These are phyloP conservation scores for Saposhnikovia divaricata DNA, from an alignment of 129 eudicot genomes.

Conservation along the genomic window DNA sequence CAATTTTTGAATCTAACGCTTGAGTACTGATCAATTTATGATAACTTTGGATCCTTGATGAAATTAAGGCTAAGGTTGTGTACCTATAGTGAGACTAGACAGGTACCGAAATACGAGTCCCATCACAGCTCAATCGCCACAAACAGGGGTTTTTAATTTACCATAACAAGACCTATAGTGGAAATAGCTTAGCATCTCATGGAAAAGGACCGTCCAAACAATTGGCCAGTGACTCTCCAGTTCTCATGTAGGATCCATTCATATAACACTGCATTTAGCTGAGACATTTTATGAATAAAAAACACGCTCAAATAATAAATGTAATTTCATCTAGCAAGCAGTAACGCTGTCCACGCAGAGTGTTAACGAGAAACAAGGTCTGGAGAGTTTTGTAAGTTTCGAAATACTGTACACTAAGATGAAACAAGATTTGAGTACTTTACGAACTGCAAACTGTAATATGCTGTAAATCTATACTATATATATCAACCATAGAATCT, in stretches of 20 bases:
- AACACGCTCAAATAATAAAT: not conserved
- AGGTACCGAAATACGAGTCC: not conserved
- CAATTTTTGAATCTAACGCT: not conserved
- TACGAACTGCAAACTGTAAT: not conserved
- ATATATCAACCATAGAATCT: not conserved
- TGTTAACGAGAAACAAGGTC: not conserved
- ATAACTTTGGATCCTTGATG: not conserved
- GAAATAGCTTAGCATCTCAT: not conserved
- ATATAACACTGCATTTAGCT: not conserved
- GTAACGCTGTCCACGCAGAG: not conserved
- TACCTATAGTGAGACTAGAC: not conserved
- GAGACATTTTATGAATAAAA: too few relatives aligned
- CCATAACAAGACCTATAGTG: not conserved
- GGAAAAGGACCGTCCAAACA: slow-evolving; percentile 6
- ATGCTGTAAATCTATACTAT: not conserved
- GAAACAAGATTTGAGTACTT: not conserved
- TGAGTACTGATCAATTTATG: not conserved
- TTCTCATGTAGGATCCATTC: not conserved
- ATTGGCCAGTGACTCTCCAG: not conserved
- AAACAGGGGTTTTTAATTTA: not conserved
- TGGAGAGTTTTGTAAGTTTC: not conserved
- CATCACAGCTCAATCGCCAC: not conserved
- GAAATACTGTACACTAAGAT: not conserved
- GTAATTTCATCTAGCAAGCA: not conserved
- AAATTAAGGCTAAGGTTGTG: not conserved